Evolutionary conservation across 2,329 filamentous ascomycete genomes (phyloP).

Genomic region (Penicillium sp.): DNA sequence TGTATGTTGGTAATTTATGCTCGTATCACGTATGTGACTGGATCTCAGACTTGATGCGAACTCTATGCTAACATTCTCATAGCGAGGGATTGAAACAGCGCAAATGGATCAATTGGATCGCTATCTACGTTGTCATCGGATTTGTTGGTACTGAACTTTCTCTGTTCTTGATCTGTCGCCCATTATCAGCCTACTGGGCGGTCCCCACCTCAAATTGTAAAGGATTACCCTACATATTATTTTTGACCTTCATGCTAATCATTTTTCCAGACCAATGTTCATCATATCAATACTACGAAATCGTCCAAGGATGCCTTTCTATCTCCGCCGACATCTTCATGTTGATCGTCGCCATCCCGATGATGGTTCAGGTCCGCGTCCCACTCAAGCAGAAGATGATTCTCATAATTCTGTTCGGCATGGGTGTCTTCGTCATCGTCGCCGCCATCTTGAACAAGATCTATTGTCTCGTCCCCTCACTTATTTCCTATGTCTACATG

Average conservation of each 20-base stretch:
- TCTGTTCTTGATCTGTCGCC: slow-evolving; percentile 53
- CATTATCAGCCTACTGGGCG: slow-evolving; percentile 53
- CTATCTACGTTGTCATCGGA: slow-evolving; percentile 45
- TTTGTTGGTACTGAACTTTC: slow-evolving; percentile 53
- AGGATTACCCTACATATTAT: not conserved
- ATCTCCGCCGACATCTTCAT: slow-evolving; percentile 47
- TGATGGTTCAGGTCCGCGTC: slow-evolving; percentile 42
- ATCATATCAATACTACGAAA: slow-evolving; percentile 47
- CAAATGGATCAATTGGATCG: slow-evolving; percentile 38
- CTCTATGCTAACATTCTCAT: slow-evolving; percentile 26
- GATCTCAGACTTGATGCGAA: not conserved
- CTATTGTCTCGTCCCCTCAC: slow-evolving; percentile 44
- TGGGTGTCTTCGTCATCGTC: slow-evolving; percentile 50
- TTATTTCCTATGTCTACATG: slow-evolving; percentile 46
- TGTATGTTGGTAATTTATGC: slow-evolving; percentile 56
- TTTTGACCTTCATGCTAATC: not conserved
- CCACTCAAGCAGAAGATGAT: slow-evolving; percentile 46
- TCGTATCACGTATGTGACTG: slow-evolving; percentile 43
- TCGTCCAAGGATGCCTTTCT: slow-evolving; percentile 47
- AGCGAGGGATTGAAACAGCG: slow-evolving; percentile 34
- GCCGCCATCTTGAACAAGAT: slow-evolving; percentile 53
- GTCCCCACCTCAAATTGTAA: slow-evolving; percentile 44
- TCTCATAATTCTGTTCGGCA: slow-evolving; percentile 43
- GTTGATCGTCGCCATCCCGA: slow-evolving; percentile 45
- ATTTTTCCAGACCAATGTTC: slow-evolving; percentile 40